These are phyloP conservation scores for Trichophyton mentagrophytes DNA, from an alignment of 2,329 filamentous ascomycete species.

Conservation along the genomic window DNA sequence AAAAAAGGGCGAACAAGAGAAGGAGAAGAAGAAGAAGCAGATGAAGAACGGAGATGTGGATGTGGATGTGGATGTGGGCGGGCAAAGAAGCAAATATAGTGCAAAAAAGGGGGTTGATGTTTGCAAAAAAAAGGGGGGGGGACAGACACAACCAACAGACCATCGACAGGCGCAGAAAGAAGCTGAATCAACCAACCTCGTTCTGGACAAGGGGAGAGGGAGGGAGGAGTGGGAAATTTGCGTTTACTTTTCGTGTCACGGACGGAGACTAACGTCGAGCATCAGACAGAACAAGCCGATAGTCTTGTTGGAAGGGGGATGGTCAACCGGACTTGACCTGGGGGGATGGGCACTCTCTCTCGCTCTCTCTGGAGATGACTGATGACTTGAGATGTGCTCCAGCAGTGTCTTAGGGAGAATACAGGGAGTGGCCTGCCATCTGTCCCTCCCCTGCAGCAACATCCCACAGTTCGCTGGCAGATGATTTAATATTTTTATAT, in stretches of 20 bases:
- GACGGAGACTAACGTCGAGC: slow-evolving; percentile 1
- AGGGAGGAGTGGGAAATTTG: not conserved
- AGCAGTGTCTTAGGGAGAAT: not conserved
- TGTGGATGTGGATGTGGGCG: not conserved
- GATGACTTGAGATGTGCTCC: too few species aligned
- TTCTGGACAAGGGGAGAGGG: not conserved
- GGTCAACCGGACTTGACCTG: too few species aligned
- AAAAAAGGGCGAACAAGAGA: not conserved
- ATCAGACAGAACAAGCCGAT: not conserved
- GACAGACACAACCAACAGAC: not conserved
- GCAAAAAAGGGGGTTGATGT: not conserved
- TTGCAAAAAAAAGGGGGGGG: not conserved
- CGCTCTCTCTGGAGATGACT: too few species aligned
- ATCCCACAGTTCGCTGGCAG: not conserved
- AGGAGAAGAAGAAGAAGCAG: not conserved
- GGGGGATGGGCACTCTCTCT: too few species aligned
- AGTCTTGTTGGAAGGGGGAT: not conserved
- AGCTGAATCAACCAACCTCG: too few species aligned
- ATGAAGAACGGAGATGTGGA: not conserved
- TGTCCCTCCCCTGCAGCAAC: not conserved
- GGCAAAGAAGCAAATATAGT: not conserved
- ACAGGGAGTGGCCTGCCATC: not conserved
- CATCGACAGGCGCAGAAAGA: not conserved
- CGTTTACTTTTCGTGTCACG: slow-evolving; percentile 2
- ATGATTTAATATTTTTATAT: not conserved